phyloP scores from a whole-genome alignment of 352 stramenopile genomes.

The Globisporangium sylvaticum region DNA sequence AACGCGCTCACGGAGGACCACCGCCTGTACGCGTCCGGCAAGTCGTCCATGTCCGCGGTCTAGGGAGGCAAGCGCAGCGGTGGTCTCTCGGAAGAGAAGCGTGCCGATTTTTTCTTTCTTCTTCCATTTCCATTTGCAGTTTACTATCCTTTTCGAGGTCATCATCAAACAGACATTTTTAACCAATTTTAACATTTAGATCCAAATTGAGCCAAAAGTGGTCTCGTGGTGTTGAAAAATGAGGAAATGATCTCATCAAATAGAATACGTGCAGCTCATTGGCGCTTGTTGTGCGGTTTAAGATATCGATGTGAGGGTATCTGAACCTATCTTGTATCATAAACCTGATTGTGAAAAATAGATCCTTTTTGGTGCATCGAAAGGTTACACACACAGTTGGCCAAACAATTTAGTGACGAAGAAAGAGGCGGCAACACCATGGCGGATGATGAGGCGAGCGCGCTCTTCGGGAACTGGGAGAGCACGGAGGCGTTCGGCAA shows the following conservation, averaged over 20 bases:
- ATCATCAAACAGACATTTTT: background rate
- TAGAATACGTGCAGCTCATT: background rate
- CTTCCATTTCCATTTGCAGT: background rate
- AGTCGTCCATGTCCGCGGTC: constrained; percentile 21
- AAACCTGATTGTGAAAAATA: background rate
- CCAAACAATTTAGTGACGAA: background rate
- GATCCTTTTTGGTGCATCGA: background rate
- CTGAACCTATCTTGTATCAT: background rate
- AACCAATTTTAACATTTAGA: background rate
- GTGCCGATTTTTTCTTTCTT: background rate
- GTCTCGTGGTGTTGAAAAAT: background rate
- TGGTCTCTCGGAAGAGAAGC: background rate
- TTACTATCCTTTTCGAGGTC: background rate
- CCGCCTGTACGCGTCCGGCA: constrained; percentile 42
- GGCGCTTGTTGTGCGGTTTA: too few relatives aligned
- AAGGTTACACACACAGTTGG: background rate
- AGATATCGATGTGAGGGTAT: background rate
- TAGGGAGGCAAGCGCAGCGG: background rate
- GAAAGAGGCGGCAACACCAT: background rate
- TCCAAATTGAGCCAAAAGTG: background rate
- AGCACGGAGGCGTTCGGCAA: constrained; percentile 79
- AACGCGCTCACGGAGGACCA: constrained; percentile 63
- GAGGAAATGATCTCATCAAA: background rate
- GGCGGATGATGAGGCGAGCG: background rate
- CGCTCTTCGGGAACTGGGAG: constrained; percentile 36